Percentiles rank a stretch among this genome's conserved stretches.
Evolutionary conservation across 768 basidiomycete genomes (phyloP).

Genomic region (Nidularia sp.): DNA sequence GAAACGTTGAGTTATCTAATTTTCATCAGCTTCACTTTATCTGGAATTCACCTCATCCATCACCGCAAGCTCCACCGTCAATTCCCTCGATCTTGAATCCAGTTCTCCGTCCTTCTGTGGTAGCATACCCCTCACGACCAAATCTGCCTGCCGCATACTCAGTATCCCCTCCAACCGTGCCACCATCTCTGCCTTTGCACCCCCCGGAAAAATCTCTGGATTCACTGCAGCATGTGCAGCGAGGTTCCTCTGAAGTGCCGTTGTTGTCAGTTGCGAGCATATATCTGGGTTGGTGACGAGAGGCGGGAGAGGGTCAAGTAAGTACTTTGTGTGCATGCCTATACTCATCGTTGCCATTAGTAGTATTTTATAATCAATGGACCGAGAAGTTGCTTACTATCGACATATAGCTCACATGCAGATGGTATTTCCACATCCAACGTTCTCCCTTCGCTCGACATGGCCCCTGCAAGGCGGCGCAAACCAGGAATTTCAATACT

Average conservation of each 20-base stretch:
- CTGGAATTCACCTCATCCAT: no score
- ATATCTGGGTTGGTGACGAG: constrained; percentile 39
- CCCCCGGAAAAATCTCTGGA: constrained; percentile 35
- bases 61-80: no score
- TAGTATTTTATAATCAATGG: no score
- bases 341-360: not conserved
- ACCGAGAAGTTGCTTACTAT: constrained; percentile 30
- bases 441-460: constrained; percentile 29
- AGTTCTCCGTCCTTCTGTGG: no score
- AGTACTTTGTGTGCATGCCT: constrained; percentile 48
- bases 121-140: constrained; percentile 40
- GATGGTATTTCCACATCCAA: constrained; percentile 53
- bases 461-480: constrained; percentile 38
- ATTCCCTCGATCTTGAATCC: no score
- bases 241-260: constrained; percentile 54
- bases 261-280: constrained; percentile 36
- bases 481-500: constrained; percentile 54
- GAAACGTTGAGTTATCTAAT: no score
- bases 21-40: no score
- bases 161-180: constrained; percentile 43
- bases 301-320: constrained; percentile 41
- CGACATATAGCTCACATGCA: constrained; percentile 48
- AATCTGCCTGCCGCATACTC: constrained; percentile 42
- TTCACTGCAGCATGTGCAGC: constrained; percentile 50
- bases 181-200: constrained; percentile 45